Evolutionary conservation across 164 flowering plant species (phyloP), one percentile per base, ranked within the genome.

Genomic region (Paratinospora sagittata): DNA sequence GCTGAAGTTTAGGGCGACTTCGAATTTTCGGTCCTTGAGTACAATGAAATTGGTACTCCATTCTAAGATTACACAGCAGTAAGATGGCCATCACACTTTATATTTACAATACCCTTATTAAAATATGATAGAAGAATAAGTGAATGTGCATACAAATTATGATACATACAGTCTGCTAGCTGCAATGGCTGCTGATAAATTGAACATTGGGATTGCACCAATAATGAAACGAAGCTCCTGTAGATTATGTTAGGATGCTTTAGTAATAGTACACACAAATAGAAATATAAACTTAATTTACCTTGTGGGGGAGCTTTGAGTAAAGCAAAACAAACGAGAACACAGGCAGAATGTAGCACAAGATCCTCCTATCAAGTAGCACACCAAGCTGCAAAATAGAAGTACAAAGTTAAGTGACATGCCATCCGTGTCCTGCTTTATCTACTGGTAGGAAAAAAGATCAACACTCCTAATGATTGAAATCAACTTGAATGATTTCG

Each of bases 301-400:
- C 99, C 96, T 95, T 95, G 87, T 95, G 99, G 45, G 98, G 97
- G 73, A 95, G 97, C 84, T 90, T 95, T 34, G 98, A 95, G 80
- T 95, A 95, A 72, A 95, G 87, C 67, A 88, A 55, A 65, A 92
- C 83, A 81, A 95, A 95, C 23, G 84, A 84, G 52, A 89, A 63
- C 73, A 87, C 92, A 58, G 99, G 99, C 71, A 95, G 73, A 63
- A 87, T 36, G 66, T 83, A 87, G 39, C 71, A 27, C 62, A 72
- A 52, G 74, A 90, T 77, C 81, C 99, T 89, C 78, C 94, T 81
- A 64, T 95, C 99, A 73, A 92, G 85, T 17, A 89, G 68, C 75
- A 85, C 63, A 57, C 97, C 98, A 61, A 91, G 83, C 99, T 95
- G 91, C 84, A 88, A 78, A 78, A 58, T 58, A 72, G 26, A 73